phyloP scores from a whole-genome alignment of 176 grass and related monocot genomes.

The Lolium multiflorum region DNA sequence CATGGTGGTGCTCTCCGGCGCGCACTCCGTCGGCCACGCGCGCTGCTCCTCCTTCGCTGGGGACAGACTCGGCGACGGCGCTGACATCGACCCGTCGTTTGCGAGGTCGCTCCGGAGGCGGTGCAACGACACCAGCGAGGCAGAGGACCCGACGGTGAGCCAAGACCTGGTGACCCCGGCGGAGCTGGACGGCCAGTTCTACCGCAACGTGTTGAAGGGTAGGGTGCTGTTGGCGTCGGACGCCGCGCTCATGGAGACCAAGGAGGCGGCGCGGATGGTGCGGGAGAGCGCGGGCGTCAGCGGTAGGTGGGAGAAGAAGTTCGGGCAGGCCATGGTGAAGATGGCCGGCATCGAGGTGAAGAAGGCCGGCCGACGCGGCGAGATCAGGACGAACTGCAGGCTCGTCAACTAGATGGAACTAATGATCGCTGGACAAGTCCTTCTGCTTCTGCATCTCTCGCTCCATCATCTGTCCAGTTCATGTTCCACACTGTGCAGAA shows the following conservation, averaged over 20 bases:
- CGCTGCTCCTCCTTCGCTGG: slow-evolving; percentile 50
- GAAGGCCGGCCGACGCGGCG: slow-evolving; percentile 17
- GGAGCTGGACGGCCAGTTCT: slow-evolving; percentile 54
- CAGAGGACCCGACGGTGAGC: slow-evolving; percentile 4
- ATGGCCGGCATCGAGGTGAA: slow-evolving; percentile 35
- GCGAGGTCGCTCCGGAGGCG: neutral
- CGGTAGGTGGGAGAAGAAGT: slow-evolving; percentile 41
- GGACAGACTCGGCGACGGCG: neutral
- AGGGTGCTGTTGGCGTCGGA: slow-evolving; percentile 50
- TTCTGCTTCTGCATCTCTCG: neutral
- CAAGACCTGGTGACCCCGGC: slow-evolving; percentile 3
- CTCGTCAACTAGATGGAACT: slow-evolving; percentile 20
- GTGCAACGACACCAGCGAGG: slow-evolving; percentile 3
- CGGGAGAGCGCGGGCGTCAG: neutral
- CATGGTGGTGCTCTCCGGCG: slow-evolving; percentile 65
- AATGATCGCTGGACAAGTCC: neutral
- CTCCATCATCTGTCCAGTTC: neutral
- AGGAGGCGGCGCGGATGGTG: slow-evolving; percentile 27
- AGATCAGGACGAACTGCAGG: slow-evolving; percentile 36
- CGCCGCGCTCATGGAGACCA: slow-evolving; percentile 29
- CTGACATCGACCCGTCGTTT: slow-evolving; percentile 4
- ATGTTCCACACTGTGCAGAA: neutral
- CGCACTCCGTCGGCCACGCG: slow-evolving; percentile 60
- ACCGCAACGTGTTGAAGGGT: slow-evolving; percentile 44
- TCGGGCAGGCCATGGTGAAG: slow-evolving; percentile 44